phyloP scores from a whole-genome alignment of 192 early-diverging fungal genomes.

The Powellomyces hirtus region DNA sequence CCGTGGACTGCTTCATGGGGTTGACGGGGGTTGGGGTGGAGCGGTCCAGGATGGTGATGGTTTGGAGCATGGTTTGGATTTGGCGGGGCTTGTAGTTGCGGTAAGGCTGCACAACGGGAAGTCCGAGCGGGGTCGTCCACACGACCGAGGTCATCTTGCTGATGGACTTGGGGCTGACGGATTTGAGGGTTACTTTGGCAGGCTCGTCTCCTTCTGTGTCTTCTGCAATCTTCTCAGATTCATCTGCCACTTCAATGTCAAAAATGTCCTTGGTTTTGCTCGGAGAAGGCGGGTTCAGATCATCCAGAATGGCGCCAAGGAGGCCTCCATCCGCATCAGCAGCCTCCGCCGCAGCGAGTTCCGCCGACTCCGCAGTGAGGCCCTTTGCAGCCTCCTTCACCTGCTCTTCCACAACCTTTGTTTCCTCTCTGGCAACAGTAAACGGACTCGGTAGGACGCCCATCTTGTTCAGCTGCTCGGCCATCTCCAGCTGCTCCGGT shows the following conservation, averaged over 20 bases:
- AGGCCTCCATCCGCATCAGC: neutral
- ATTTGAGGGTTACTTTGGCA: neutral
- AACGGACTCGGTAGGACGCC: slow-evolving; percentile 38
- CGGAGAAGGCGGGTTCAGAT: too few species aligned
- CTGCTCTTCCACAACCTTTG: slow-evolving; percentile 7
- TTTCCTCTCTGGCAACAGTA: slow-evolving; percentile 26
- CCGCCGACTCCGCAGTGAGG: neutral
- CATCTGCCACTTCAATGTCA: neutral
- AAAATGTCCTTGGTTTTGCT: neutral
- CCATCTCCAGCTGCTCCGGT: slow-evolving; percentile 40
- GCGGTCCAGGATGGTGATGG: slow-evolving; percentile 69
- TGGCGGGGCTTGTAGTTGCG: slow-evolving; percentile 64
- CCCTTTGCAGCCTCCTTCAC: neutral
- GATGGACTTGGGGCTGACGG: neutral
- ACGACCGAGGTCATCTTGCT: slow-evolving; percentile 78
- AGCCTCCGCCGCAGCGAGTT: neutral
- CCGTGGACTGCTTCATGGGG: slow-evolving; percentile 85
- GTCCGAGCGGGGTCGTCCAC: slow-evolving; percentile 93
- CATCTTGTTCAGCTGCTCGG: slow-evolving; percentile 29
- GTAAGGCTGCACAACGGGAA: slow-evolving; percentile 97
- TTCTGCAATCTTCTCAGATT: neutral
- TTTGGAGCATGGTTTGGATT: slow-evolving; percentile 78
- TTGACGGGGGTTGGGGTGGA: slow-evolving; percentile 77
- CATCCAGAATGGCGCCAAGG: neutral
- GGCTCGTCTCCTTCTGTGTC: neutral